Conservation (phyloP, 768 basidiomycete genomes). For the Panus rudis region DNA sequence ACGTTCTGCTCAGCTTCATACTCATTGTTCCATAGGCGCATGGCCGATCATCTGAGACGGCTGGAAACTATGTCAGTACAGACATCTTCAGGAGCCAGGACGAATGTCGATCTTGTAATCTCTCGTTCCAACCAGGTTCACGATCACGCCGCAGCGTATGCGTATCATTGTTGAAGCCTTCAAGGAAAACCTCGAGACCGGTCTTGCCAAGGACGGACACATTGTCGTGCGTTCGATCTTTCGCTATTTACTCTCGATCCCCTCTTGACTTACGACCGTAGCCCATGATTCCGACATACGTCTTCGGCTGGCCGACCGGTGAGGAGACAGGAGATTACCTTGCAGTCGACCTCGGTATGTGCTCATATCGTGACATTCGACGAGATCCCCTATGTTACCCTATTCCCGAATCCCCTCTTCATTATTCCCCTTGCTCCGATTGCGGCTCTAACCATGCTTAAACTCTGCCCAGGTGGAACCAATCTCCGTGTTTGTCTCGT, state of each 20-base stretch:
- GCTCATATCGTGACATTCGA: not conserved
- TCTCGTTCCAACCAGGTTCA: conserved; percentile 47
- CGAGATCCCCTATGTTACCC: not conserved
- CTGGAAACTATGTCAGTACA: conserved; percentile 74
- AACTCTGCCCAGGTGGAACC: conserved; percentile 68
- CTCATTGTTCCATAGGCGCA: conserved; percentile 49
- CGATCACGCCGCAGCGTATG: conserved; percentile 86
- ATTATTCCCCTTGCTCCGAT: not conserved
- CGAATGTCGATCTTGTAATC: not conserved
- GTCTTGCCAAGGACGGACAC: conserved; percentile 76
- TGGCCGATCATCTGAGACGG: conserved; percentile 90
- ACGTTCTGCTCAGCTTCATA: conserved; percentile 10
- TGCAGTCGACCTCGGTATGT: conserved; percentile 80
- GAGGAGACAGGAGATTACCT: conserved; percentile 85
- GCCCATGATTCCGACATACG: conserved; percentile 97
- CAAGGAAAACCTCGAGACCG: conserved; percentile 83
- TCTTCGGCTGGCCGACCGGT: conserved; percentile 93
- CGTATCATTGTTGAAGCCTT: conserved; percentile 96
- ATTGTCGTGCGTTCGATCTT: conserved; percentile 63
- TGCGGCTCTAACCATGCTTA: not conserved
- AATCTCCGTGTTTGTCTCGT: conserved; percentile 99
- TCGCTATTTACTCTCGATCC: not conserved
- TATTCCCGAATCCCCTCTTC: not conserved
- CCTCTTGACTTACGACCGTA: conserved; percentile 22
- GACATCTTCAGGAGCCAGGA: not conserved